These are phyloP conservation scores for Raphanus raphanistrum DNA, from an alignment of 345 rosid genomes.

Conservation along the genomic window DNA sequence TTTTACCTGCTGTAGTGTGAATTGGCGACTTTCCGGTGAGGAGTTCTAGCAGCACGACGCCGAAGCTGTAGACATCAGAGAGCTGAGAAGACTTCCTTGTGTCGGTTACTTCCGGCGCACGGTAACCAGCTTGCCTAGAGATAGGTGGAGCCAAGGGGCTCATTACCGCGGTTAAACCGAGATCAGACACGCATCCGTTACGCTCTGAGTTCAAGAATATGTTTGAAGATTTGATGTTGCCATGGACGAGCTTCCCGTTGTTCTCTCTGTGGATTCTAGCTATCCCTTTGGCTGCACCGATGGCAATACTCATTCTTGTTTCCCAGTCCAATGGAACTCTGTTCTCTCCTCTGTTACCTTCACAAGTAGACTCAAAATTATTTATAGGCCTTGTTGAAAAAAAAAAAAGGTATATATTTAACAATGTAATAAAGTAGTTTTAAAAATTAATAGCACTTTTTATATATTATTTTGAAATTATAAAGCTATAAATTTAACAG, in stretches of 20 bases:
- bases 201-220: slow-evolving; percentile 67
- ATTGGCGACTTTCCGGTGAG: slow-evolving; percentile 93
- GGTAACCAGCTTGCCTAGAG: slow-evolving; percentile 90
- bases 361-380: background rate
- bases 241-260: slow-evolving; percentile 75
- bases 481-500: background rate
- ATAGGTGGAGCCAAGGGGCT: slow-evolving; percentile 69
- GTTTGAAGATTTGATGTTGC: slow-evolving; percentile 92
- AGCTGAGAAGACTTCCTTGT: slow-evolving; percentile 87
- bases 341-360: slow-evolving; percentile 67
- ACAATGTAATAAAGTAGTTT: background rate
- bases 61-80: slow-evolving; percentile 92
- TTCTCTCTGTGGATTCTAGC: slow-evolving; percentile 69
- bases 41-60: slow-evolving; percentile 88
- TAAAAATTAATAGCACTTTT: background rate
- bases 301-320: slow-evolving; percentile 69
- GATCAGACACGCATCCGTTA: slow-evolving; percentile 81
- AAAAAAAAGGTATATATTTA: no score
- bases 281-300: slow-evolving; percentile 91
- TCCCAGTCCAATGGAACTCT: slow-evolving; percentile 76
- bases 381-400: no score
- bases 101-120: slow-evolving; percentile 93
- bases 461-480: background rate
- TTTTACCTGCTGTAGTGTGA: slow-evolving; percentile 56
- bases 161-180: slow-evolving; percentile 79